Evolutionary conservation across 306 rosid species (phyloP), one percentile per base, ranked within the genome.

Genomic region (Prunus kanzakura): DNA sequence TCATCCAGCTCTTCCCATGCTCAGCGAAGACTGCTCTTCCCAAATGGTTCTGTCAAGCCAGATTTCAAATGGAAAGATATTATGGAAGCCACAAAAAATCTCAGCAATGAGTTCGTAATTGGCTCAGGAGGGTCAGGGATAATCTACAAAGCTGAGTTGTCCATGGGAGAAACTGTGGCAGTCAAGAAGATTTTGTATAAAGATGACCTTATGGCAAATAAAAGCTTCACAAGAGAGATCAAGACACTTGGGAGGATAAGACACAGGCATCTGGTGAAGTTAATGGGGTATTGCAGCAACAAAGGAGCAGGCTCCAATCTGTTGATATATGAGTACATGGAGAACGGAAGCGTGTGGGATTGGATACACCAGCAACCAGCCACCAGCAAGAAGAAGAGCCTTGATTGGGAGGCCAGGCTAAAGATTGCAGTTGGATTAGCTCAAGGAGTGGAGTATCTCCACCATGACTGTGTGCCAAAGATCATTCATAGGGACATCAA

Each of bases 81-180:
- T 74, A 90, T 95, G 96, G 91, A 85, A 49, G 97, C 96, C 58
- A 95, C 99, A 0, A 80, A 89, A 85, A 83, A 88, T 55, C 88
- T 95, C 66, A 88, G 95, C 43, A 88, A 87, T 5, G 90, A 92
- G 79, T 95, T 90, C 85, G 67, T 90, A 30, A 89, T 95, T 41
- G 99, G 99, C 6, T 85, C 97, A 1, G 99, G 99, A 64, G 97
- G 99, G 10, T 92, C 99, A 1, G 99, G 97, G 56, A 87, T 90
- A 78, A 78, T 95, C 80, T 95, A 90, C 88, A 89, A 82, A 84
- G 99, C 99, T 15, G 96, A 92, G 70, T 78, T 95, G 73, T 30
- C 81, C 64, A 82, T 69, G 0, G 90, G 97, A 69, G 97, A 95
- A 71, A 95, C 82, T 1, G 82, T 95, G 14, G 99, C 99, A 16